phyloP scores from a whole-genome alignment of 1,284 basidiomycete genomes.

The Sutorius eximius region DNA sequence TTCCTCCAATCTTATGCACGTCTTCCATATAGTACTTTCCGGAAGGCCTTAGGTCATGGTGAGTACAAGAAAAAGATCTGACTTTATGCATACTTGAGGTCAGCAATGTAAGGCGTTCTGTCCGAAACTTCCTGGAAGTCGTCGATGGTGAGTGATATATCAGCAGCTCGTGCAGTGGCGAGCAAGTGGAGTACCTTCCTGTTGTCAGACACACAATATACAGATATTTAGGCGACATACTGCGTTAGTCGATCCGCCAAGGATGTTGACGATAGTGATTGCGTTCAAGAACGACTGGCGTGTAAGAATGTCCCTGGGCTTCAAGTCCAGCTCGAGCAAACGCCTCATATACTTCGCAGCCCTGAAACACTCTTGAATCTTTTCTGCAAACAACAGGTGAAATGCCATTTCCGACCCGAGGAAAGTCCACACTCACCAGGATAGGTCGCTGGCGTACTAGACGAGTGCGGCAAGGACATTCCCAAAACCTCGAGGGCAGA shows the following conservation, averaged over 20 bases:
- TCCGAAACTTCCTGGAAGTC: conserved; percentile 91
- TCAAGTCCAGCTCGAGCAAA: conserved; percentile 83
- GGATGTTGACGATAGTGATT: conserved; percentile 79
- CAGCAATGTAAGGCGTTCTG: conserved; percentile 90
- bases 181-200: conserved; percentile 84
- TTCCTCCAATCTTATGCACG: conserved; percentile 87
- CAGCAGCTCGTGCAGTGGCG: conserved; percentile 91
- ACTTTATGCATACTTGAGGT: conserved; percentile 66
- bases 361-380: conserved; percentile 81
- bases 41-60: conserved; percentile 61
- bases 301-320: conserved; percentile 91
- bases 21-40: conserved; percentile 98
- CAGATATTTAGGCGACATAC: conserved; percentile 42
- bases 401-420: not conserved
- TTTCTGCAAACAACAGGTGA: conserved; percentile 48
- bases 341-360: conserved; percentile 83
- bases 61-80: not conserved
- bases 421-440: conserved; percentile 46
- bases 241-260: conserved; percentile 93
- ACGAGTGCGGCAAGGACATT: conserved; percentile 88
- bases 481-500: conserved; percentile 88
- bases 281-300: conserved; percentile 91
- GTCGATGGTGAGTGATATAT: conserved; percentile 86
- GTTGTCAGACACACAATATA: not conserved
- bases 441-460: conserved; percentile 80